Conservation (phyloP, 441 rosid genomes). For the Pelargonium australe region DNA sequence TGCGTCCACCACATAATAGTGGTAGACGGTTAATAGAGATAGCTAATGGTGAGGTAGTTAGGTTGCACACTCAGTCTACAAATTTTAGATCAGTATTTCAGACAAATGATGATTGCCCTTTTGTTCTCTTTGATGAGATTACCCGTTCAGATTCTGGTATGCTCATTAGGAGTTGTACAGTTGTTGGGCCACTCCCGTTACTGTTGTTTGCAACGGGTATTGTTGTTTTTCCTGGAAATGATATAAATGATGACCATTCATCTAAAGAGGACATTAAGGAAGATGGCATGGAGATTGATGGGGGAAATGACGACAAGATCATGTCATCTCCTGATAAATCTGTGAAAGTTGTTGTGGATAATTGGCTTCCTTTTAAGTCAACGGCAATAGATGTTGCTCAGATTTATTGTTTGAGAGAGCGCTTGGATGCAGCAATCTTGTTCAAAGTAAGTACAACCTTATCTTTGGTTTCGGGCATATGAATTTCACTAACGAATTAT, state of each 20-base stretch:
- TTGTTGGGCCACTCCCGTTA: conserved; percentile 65
- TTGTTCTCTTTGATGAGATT: conserved; percentile 76
- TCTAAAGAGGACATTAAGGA: conserved; percentile 34
- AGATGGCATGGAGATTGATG: conserved; percentile 47
- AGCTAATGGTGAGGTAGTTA: conserved; percentile 66
- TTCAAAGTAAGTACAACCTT: conserved; percentile 46
- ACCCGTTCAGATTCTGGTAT: conserved; percentile 78
- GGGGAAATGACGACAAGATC: conserved; percentile 34
- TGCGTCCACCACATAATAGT: conserved; percentile 44
- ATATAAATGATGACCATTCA: conserved; percentile 24
- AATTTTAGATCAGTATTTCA: conserved; percentile 40
- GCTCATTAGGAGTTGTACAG: conserved; percentile 63
- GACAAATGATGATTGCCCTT: conserved; percentile 40
- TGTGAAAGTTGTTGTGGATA: conserved; percentile 61
- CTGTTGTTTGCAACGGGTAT: conserved; percentile 67
- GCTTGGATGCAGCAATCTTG: conserved; percentile 62
- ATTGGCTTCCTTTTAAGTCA: conserved; percentile 70
- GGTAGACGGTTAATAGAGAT: conserved; percentile 50
- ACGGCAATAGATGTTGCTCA: conserved; percentile 87
- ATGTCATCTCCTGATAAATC: conserved; percentile 76
- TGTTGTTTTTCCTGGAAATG: conserved; percentile 58
- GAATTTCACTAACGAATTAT: not conserved
- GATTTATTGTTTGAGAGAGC: conserved; percentile 83
- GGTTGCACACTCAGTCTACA: conserved; percentile 61
- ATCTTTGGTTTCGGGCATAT: not conserved